Evolutionary conservation across 371 early-diverging fungal genomes (phyloP).

Genomic region (Apophysomyces ossiformis): DNA sequence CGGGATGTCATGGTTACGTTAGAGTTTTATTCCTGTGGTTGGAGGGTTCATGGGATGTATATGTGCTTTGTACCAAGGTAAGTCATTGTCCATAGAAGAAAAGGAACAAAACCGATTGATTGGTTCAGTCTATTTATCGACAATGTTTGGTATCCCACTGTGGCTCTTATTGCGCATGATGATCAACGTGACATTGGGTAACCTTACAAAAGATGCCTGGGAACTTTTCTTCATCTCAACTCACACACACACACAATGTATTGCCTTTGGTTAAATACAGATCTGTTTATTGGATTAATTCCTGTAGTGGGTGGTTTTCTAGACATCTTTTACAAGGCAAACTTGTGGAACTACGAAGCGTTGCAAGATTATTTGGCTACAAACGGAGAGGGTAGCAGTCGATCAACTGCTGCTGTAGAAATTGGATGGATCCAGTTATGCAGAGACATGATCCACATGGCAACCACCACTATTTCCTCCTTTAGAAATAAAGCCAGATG

Average conservation of each 20-base stretch:
- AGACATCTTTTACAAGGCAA: slow-evolving; percentile 51
- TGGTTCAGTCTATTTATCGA: slow-evolving; percentile 38
- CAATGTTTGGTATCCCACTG: slow-evolving; percentile 48
- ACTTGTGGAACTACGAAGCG: slow-evolving; percentile 47
- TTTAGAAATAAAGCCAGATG: not conserved
- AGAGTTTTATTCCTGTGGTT: slow-evolving; percentile 48
- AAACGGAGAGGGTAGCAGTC: not conserved
- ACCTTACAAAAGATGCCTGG: not conserved
- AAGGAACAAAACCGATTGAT: not conserved
- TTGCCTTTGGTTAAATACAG: slow-evolving; percentile 11
- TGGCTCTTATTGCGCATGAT: slow-evolving; percentile 48
- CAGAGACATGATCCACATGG: not conserved
- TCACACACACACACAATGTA: not conserved
- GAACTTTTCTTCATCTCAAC: not conserved
- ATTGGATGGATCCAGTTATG: not conserved
- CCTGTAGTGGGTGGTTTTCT: slow-evolving; percentile 40
- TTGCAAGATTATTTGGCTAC: slow-evolving; percentile 25
- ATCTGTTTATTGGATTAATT: slow-evolving; percentile 40
- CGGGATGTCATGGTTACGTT: not conserved
- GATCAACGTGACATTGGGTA: slow-evolving; percentile 38
- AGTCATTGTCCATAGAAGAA: not conserved
- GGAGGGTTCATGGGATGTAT: slow-evolving; percentile 38
- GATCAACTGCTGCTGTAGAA: not conserved
- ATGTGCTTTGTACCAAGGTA: slow-evolving; percentile 41
- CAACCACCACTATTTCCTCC: not conserved